phyloP scores from a whole-genome alignment of 257 asterid genomes.

The Apocynum venetum region DNA sequence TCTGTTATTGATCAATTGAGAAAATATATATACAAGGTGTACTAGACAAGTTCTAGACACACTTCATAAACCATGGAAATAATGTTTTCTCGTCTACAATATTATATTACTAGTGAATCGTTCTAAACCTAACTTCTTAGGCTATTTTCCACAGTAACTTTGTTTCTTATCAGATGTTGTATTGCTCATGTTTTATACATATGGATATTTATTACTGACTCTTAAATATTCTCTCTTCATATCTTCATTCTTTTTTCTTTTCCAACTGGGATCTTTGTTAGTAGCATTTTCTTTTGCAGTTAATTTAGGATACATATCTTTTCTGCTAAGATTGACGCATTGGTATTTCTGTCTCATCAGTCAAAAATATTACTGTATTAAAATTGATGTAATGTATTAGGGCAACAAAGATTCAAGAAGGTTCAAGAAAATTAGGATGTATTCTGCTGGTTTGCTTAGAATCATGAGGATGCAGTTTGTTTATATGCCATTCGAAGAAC shows the following conservation, averaged over 20 bases:
- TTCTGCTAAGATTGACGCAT: background rate
- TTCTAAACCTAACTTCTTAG: too few relatives aligned
- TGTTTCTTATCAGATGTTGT: background rate
- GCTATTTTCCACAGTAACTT: too few relatives aligned
- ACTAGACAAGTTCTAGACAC: too few relatives aligned
- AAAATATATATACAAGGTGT: too few relatives aligned
- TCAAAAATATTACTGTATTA: background rate
- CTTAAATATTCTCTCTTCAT: background rate
- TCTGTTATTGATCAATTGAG: too few relatives aligned
- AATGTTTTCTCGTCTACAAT: too few relatives aligned
- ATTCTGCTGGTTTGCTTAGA: background rate
- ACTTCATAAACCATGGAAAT: too few relatives aligned
- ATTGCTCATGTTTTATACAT: background rate
- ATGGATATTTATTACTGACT: background rate
- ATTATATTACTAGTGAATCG: too few relatives aligned
- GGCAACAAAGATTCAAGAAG: background rate
- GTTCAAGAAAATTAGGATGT: background rate
- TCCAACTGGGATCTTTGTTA: background rate
- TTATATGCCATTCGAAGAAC: background rate
- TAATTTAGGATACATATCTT: background rate
- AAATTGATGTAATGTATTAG: background rate
- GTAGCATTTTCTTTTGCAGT: background rate
- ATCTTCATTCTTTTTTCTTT: background rate
- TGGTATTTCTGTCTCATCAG: background rate
- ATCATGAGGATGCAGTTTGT: background rate